Conservation (phyloP, 352 stramenopile species). For the Saprolegnia diclina region DNA sequence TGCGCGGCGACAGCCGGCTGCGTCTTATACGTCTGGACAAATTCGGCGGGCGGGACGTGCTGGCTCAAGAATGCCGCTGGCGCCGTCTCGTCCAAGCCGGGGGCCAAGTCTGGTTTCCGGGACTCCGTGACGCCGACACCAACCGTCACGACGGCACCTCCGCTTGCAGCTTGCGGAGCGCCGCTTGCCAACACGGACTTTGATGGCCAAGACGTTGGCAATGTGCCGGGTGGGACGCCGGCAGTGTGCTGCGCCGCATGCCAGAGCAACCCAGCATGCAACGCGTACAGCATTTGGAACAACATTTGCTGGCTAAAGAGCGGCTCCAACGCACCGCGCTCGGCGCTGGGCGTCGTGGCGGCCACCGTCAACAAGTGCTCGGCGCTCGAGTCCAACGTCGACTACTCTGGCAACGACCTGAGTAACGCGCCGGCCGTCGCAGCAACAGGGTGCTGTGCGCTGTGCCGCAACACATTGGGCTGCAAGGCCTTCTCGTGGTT, state of each 20-base stretch:
- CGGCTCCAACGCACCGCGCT: not conserved
- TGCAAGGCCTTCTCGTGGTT: constrained; percentile 21
- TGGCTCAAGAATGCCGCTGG: constrained; percentile 27
- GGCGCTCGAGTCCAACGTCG: not conserved
- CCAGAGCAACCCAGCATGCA: constrained; percentile 13
- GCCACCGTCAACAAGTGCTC: constrained; percentile 1
- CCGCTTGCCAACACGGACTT: constrained; percentile 8
- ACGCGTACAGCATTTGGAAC: constrained; percentile 17
- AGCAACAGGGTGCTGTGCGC: constrained; percentile 6
- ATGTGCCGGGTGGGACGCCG: not conserved
- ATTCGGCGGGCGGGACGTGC: constrained; percentile 17
- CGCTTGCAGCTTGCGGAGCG: not conserved
- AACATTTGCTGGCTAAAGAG: constrained; percentile 8
- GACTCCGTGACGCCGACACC: not conserved
- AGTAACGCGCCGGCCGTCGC: constrained; percentile 21
- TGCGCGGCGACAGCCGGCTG: not conserved
- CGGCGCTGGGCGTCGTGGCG: not conserved
- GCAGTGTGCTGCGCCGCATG: constrained; percentile 6
- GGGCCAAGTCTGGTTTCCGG: not conserved
- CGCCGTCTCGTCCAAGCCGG: not conserved
- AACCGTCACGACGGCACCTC: not conserved
- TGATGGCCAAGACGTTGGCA: constrained; percentile 1
- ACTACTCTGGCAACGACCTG: constrained; percentile 36
- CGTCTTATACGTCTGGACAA: constrained; percentile 18
- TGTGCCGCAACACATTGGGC: not conserved